Conservation (phyloP, 2,329 filamentous ascomycete genomes). For the Penicillium crustosum region DNA sequence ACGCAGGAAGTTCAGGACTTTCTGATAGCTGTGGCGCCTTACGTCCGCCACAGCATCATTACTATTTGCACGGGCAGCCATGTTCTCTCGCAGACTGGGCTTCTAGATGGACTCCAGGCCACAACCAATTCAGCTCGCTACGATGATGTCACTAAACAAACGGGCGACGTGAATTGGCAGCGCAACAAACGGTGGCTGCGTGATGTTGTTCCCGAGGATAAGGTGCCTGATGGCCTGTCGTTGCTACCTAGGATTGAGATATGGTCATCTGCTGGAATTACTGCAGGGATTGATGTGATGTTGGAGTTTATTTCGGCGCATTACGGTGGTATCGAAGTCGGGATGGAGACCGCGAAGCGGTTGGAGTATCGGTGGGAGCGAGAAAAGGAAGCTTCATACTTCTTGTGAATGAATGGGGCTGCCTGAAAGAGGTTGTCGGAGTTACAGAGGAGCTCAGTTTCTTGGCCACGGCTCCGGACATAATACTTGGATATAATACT, state of each 20-base stretch:
- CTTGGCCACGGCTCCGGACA: not conserved
- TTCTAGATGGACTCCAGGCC: not conserved
- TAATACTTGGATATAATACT: not conserved
- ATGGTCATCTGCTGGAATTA: conserved; percentile 10
- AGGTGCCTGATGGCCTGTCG: not conserved
- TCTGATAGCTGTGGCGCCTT: conserved; percentile 3
- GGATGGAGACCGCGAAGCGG: conserved; percentile 3
- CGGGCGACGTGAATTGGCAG: conserved; percentile 1
- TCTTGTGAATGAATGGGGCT: conserved; percentile 2
- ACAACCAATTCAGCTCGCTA: conserved; percentile 9
- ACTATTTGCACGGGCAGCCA: conserved; percentile 9
- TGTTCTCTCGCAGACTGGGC: conserved; percentile 6
- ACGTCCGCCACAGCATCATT: conserved; percentile 8
- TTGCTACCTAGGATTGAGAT: conserved; percentile 4
- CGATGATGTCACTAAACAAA: not conserved
- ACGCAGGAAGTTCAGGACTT: conserved; percentile 7
- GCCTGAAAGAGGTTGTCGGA: no score
- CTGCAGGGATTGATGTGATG: conserved; percentile 12
- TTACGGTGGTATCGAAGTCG: conserved; percentile 7
- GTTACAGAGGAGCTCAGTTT: not conserved
- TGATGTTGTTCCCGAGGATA: not conserved
- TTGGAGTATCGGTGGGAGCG: conserved; percentile 12
- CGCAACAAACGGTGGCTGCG: conserved; percentile 6
- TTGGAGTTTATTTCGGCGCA: conserved; percentile 9
- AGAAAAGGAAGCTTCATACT: conserved; percentile 7